phyloP scores from a whole-genome alignment of 148 eudicot genomes.

The Chenopodium suecicum region DNA sequence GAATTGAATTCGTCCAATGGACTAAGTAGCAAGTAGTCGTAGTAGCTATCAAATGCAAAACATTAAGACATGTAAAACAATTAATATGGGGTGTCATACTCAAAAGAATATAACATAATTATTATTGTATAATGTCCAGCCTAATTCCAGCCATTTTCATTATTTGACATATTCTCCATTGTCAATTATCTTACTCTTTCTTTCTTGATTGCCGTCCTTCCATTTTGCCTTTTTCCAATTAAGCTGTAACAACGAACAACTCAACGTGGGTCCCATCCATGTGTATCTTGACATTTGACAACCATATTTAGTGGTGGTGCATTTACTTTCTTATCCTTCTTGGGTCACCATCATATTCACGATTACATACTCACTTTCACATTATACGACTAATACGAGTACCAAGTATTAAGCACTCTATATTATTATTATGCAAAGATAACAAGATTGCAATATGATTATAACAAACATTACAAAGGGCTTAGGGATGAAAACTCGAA shows the following conservation, averaged over 20 bases:
- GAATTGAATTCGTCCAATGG: too few relatives aligned
- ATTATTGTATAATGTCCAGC: neutral
- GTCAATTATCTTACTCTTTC: neutral
- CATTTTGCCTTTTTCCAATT: conserved; percentile 1
- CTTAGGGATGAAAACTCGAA: neutral
- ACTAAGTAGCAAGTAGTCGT: too few relatives aligned
- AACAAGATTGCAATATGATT: neutral
- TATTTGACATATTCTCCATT: neutral
- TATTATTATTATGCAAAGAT: neutral
- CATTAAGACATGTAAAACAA: neutral
- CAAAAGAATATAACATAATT: neutral
- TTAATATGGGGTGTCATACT: neutral
- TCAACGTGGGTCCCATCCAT: conserved; percentile 9
- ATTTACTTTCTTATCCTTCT: neutral
- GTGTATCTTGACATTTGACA: neutral
- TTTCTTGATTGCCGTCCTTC: neutral
- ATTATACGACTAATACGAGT: neutral
- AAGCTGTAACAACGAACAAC: neutral
- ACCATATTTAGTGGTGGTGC: conserved; percentile 15
- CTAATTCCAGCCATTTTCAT: conserved; percentile 3
- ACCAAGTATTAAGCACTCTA: too few relatives aligned
- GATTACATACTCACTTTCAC: neutral
- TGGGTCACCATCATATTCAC: neutral
- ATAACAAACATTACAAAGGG: too few relatives aligned
- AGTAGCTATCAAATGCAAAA: neutral